Base-by-base conservation (phyloP, 805 yeast genomes). In the Saccharomycopsis lassenensis region DNA sequence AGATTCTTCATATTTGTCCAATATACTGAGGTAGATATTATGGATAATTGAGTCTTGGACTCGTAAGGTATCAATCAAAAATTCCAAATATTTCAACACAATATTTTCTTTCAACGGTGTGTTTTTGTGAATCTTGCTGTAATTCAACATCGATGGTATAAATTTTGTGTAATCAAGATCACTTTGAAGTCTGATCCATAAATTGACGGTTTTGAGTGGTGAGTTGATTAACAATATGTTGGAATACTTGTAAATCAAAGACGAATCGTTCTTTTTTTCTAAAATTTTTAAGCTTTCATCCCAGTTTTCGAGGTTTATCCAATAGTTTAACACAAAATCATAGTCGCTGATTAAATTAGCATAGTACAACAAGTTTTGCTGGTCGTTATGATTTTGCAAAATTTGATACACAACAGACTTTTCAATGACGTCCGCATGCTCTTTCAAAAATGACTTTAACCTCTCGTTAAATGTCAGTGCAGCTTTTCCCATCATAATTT, bases 251-350 rank as follows among this genome's bases (percentile, higher is more conserved):
- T 85, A 83, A 4, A 81, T 67, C 6, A 72, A 51, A 0, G 57
- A 51, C 0, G 65, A 58, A 27, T 68, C 67, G 27, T 66, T 64
- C 36, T 66, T 66, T 29, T 69, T 62, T 25, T 63, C 59, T n/a
- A 73, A 48, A 0, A 74, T 68, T 35, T 70, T 69, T 35, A 84
- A 54, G 0, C 94, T 80, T 39, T 77, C 77, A 10, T 60, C 53
- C 94, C 95, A 91, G 42, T 76, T 68, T 43, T 77, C 79, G 19
- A 65, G 52, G 35, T 75, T 70, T 8, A 87, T 65, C 69, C 86
- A 74, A 54, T 78, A 74, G 5, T 74, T 62, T 21, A 87, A 53
- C 1, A 85, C 78, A 54, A 69, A 81, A 30, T 71, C 73, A 50
- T 67, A 72, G 52, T 91, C 95, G 30, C 71, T 63, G 5, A 79